These are phyloP conservation scores for Aspergillus alliaceus DNA, from an alignment of 2,329 filamentous ascomycete genomes.

Conservation along the genomic window DNA sequence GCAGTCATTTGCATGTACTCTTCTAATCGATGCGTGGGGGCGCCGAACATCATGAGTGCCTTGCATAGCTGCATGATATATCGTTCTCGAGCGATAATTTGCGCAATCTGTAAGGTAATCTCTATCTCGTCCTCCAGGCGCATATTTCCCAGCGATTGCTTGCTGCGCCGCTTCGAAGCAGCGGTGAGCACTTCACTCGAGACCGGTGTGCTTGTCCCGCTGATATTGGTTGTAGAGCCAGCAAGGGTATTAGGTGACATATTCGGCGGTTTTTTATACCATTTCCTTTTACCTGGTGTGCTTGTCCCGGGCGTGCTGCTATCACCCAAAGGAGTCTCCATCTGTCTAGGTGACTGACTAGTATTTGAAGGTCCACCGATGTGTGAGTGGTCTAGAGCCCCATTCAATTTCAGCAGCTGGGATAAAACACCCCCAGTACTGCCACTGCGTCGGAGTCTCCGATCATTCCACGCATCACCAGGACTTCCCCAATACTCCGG, in stretches of 20 bases:
- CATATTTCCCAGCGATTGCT: constrained; percentile 15
- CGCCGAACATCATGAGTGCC: constrained; percentile 85
- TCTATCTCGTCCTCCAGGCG: constrained; percentile 51
- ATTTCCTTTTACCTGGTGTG: constrained; percentile 27
- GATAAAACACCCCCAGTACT: constrained; percentile 33
- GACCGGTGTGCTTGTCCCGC: constrained; percentile 31
- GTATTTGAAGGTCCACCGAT: not conserved
- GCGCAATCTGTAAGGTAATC: constrained; percentile 62
- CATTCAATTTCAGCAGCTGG: constrained; percentile 31
- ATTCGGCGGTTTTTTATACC: constrained; percentile 34
- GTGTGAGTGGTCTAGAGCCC: constrained; percentile 11
- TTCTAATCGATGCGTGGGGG: constrained; percentile 86
- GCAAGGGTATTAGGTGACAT: constrained; percentile 25
- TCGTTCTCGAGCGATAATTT: constrained; percentile 74
- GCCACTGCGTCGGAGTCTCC: constrained; percentile 14
- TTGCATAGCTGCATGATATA: constrained; percentile 84
- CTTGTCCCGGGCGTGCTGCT: constrained; percentile 5
- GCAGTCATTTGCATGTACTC: constrained; percentile 89
- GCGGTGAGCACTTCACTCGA: constrained; percentile 28
- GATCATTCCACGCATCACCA: constrained; percentile 9
- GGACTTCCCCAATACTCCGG: constrained; percentile 3
- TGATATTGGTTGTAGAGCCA: constrained; percentile 18
- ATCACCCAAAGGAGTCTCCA: not conserved
- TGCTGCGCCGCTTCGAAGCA: constrained; percentile 26
- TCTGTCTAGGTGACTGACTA: constrained; percentile 10